These are phyloP conservation scores for Tricholoma bakamatsutake DNA, from an alignment of 768 basidiomycete species.

Conservation along the genomic window DNA sequence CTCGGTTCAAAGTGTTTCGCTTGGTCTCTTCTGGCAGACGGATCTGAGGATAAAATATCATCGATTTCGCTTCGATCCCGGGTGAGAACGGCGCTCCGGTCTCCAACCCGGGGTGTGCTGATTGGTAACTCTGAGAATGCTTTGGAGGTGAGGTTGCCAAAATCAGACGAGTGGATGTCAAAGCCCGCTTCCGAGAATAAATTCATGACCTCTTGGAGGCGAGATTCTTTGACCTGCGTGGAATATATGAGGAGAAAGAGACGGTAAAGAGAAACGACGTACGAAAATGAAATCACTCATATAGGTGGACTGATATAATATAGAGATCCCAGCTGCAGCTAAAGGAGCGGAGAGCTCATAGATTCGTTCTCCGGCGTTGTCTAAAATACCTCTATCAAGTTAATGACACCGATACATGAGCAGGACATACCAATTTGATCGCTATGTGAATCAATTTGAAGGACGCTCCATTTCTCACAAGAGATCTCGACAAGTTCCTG, in stretches of 20 bases:
- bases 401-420: constrained; percentile 5
- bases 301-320: constrained; percentile 79
- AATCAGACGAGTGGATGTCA: constrained; percentile 50
- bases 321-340: constrained; percentile 72
- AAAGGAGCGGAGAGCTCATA: constrained; percentile 73
- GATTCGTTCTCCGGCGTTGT: constrained; percentile 66
- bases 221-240: constrained; percentile 58
- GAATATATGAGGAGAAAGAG: constrained; percentile 7
- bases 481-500: constrained; percentile 62
- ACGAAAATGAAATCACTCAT: constrained; percentile 82
- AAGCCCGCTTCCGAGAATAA: constrained; percentile 61
- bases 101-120: constrained; percentile 8
- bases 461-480: constrained; percentile 69
- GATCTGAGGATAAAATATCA: constrained; percentile 14
- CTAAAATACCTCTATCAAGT: constrained; percentile 25
- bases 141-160: constrained; percentile 16
- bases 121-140: constrained; percentile 18
- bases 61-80: constrained; percentile 35
- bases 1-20: background rate
- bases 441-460: constrained; percentile 78
- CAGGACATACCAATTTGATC: constrained; percentile 53
- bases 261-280: constrained; percentile 18
- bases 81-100: constrained; percentile 37
- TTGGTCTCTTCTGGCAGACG: constrained; percentile 1
- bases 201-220: constrained; percentile 56